Base-by-base conservation (phyloP, 257 asterid genomes). In the Striga asiatica region DNA sequence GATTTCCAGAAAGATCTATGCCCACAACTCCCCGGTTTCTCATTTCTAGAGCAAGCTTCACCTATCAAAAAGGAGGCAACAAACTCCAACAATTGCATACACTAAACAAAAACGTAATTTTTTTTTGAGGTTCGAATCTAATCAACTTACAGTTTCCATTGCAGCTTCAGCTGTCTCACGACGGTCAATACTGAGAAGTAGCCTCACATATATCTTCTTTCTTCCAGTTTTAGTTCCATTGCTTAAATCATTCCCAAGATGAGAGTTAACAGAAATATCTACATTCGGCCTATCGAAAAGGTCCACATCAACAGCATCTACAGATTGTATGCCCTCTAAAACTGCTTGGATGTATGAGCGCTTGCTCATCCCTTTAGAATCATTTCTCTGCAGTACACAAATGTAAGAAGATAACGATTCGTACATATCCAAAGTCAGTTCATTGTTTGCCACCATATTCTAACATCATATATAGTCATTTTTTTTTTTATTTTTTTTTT, bases 1-100 rank as follows among this genome's bases (percentile, higher is more conserved):
- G 98, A 71, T 87, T 84, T 23, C 98, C 95, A 51, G 95, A 89
- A 61, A 89, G 96, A 79, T 89, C 98, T 49, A 89, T 70, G 32
- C 96, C 97, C 75, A 83, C 93, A 20, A 89, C 94, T 69, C 98
- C 94, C 3, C 39, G 21, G 54, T 78, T 77, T 69, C 78, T 83
- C 85, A 85, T 74, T 65, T 73, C 79, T 53, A 78, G 27, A 12
- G 97, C 96, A 64, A 89, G 96, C 66, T 86, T 60, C 66, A 85
- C 94, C 96, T 89, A 70, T 63, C 2, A 9, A 13, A 25, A 69
- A 57, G 29, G 49, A 66, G 54, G 27, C 47, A 62, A 66, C 20
- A 56, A 47, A 58, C 59, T 7, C n/a, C n/a, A n/a, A n/a, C n/a
- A n/a, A n/a, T n/a, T n/a, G n/a, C n/a, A n/a, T n/a, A n/a, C n/a